Evolutionary conservation across 139 green algal genomes (phyloP), one percentile per base, ranked within the genome.

Genomic region (Chlorella sp.): DNA sequence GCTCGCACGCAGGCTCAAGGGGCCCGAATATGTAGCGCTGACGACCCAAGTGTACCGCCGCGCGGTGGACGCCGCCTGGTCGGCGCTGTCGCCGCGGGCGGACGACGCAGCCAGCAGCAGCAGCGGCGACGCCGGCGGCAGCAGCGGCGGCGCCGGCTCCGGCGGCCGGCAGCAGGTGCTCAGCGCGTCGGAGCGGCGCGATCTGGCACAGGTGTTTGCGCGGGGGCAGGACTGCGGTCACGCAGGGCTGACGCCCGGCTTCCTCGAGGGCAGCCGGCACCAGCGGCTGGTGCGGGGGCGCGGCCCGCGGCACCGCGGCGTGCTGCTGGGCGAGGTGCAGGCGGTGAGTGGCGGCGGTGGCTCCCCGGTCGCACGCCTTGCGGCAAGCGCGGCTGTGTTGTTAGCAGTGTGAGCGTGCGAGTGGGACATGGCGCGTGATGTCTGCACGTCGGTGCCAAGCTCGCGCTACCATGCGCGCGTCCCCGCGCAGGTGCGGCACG

Each of bases 11-110:
- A 82, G 92, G 8, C 86, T 97, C 33, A 97, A 97, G 78, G 90
- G 91, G 14, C 90, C 91, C 8, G 93, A 97, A 77, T 97, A 96
- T 78, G 91, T 96, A 17, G 87, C 88, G 1, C 60, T 90, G n/a
- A 95, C 91, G 0, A 94, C 90, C 2, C 25, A 29, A 35, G 71
- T 80, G 12, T 93, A 91, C 67, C 60, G 89, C 1, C 33, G 74
- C 0, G 92, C 92, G 15, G 86, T 96, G 29, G 92, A 97, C 66
- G 81, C 76, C 5, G 91, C 91, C 23, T 96, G 90, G 92, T 82
- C 82, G 23, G 73, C 74, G 21, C 70, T 91, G 38, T 40, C 56
- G 41, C n/a, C 31, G 48, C 51, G 29, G 17, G 56, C 14, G 27
- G 36, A 25, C 29, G 23, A 33, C 27, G 33, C 55, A 2, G 29